Conservation (phyloP, 352 stramenopile genomes). For the Phytophthora macrochlamydospora region DNA sequence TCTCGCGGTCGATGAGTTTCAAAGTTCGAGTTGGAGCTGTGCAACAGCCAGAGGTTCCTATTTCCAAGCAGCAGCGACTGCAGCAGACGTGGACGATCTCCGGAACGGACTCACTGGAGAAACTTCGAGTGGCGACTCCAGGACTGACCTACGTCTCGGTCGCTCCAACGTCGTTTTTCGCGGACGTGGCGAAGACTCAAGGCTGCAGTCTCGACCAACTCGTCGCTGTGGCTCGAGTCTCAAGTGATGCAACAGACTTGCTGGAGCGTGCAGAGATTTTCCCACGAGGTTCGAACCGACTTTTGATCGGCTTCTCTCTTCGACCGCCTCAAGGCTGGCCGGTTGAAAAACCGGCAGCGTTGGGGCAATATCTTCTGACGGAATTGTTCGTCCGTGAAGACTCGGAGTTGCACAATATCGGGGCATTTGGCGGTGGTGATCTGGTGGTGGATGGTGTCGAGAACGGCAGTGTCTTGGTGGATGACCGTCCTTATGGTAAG, state of each 20-base stretch:
- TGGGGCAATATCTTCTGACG: slow-evolving; percentile 24
- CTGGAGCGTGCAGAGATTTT: slow-evolving; percentile 24
- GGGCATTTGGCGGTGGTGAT: slow-evolving; percentile 15
- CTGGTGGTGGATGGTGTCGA: slow-evolving; percentile 21
- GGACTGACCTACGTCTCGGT: slow-evolving; percentile 47
- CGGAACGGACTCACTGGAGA: slow-evolving; percentile 22
- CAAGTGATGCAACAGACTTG: slow-evolving; percentile 19
- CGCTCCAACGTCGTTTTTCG: slow-evolving; percentile 29
- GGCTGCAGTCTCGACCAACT: slow-evolving; percentile 19
- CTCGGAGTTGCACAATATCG: slow-evolving; percentile 21
- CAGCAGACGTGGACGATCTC: slow-evolving; percentile 44
- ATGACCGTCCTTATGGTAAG: slow-evolving; percentile 16
- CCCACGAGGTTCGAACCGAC: slow-evolving; percentile 16
- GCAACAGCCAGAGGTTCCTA: slow-evolving; percentile 14
- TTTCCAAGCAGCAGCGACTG: slow-evolving; percentile 21
- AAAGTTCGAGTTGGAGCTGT: slow-evolving; percentile 21
- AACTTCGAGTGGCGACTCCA: slow-evolving; percentile 30
- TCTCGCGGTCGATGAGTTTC: slow-evolving; percentile 25
- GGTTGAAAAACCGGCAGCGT: slow-evolving; percentile 11
- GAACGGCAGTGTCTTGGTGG: slow-evolving; percentile 14
- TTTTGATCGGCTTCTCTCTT: slow-evolving; percentile 25
- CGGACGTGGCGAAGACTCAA: slow-evolving; percentile 22
- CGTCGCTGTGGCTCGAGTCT: slow-evolving; percentile 21
- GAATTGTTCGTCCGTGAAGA: slow-evolving; percentile 33
- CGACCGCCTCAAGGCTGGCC: slow-evolving; percentile 23